Conservation (phyloP, 176 grass and related monocot species). For the Eleusine indica region DNA sequence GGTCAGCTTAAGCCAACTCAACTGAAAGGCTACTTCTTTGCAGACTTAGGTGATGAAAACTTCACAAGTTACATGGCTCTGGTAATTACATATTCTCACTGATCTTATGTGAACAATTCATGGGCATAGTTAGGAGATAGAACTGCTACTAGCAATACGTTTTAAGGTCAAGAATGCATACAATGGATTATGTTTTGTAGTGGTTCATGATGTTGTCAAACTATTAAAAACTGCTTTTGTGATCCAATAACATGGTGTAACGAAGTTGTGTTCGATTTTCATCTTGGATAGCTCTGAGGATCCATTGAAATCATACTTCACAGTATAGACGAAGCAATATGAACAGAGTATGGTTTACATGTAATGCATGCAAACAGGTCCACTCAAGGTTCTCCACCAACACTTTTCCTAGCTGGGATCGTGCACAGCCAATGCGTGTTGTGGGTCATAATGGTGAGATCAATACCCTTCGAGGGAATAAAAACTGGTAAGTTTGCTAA, state of each 20-base stretch:
- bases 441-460: slow-evolving; percentile 75
- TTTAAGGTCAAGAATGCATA: slow-evolving; percentile 29
- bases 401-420: slow-evolving; percentile 74
- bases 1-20: slow-evolving; percentile 82
- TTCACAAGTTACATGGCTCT: slow-evolving; percentile 92
- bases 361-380: slow-evolving; percentile 57
- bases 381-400: slow-evolving; percentile 77
- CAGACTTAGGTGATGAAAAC: slow-evolving; percentile 73
- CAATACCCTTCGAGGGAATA: slow-evolving; percentile 69
- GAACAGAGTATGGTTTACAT: slow-evolving; percentile 11
- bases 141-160: slow-evolving; percentile 20
- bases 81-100: slow-evolving; percentile 54
- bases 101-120: slow-evolving; percentile 9
- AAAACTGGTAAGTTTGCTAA: slow-evolving; percentile 48
- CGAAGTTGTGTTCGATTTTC: background rate
- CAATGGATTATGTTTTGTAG: slow-evolving; percentile 20
- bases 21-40: slow-evolving; percentile 75
- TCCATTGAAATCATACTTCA: slow-evolving; percentile 17
- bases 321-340: slow-evolving; percentile 21
- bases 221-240: background rate
- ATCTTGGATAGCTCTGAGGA: slow-evolving; percentile 1
- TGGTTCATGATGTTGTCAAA: slow-evolving; percentile 18
- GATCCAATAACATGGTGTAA: slow-evolving; percentile 13
- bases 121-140: slow-evolving; percentile 1
- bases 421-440: slow-evolving; percentile 67